A percentile compares a stretch with the other conserved stretches of the same genome.
phyloP scores from a whole-genome alignment of 768 basidiomycete species.

The Termitomyces sp. region DNA sequence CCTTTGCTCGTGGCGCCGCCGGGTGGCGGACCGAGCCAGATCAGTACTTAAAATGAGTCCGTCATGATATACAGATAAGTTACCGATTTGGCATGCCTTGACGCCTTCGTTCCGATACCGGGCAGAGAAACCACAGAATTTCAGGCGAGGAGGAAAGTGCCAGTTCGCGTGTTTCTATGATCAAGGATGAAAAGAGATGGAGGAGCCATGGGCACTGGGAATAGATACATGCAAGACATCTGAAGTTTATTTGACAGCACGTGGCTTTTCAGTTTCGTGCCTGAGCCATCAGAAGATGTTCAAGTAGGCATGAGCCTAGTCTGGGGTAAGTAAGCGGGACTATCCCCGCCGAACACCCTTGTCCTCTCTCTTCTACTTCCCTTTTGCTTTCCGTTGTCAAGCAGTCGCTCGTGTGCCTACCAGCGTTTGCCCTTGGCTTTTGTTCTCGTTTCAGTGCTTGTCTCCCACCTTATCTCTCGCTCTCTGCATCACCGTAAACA shows the following conservation, averaged over 20 bases:
- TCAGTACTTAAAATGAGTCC: background rate
- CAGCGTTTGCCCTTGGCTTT: background rate
- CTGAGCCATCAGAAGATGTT: conserved; percentile 1
- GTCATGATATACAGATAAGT: background rate
- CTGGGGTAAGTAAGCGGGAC: conserved; percentile 11
- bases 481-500: background rate
- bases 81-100: background rate
- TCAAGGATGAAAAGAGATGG: background rate
- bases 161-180: background rate
- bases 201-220: background rate
- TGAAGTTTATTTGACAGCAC: background rate
- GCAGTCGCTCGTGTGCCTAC: background rate
- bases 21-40: background rate
- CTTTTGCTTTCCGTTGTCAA: background rate
- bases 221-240: background rate
- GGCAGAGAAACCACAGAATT: background rate
- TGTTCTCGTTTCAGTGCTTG: background rate
- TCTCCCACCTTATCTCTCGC: conserved; percentile 4
- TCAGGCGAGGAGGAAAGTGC: background rate
- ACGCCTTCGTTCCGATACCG: background rate
- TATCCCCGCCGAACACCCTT: conserved; percentile 7
- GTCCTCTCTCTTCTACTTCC: background rate
- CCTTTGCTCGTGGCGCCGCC: background rate
- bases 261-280: conserved; percentile 9
- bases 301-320: background rate